Percentiles rank a stretch among this genome's conserved stretches.
These are phyloP conservation scores for Pistacia vera DNA, from an alignment of 345 rosid species.

Conservation along the genomic window DNA sequence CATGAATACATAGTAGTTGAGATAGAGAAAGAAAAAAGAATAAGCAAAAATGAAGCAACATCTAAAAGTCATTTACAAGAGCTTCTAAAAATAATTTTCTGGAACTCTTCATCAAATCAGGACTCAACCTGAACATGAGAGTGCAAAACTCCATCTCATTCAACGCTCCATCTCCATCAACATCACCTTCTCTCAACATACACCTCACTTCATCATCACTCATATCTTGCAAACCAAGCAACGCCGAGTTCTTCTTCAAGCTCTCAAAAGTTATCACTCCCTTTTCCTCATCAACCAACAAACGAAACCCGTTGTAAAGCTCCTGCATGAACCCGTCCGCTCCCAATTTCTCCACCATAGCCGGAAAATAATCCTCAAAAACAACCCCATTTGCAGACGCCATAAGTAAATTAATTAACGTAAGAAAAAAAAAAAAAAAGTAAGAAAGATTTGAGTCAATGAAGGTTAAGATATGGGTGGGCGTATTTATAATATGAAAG, in stretches of 20 bases:
- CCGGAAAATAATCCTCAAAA: slow-evolving; percentile 60
- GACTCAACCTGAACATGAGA: slow-evolving; percentile 68
- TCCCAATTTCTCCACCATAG: slow-evolving; percentile 58
- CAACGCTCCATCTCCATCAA: slow-evolving; percentile 59
- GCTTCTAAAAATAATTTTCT: slow-evolving; percentile 39
- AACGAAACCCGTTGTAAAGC: slow-evolving; percentile 50
- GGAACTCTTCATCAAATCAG: slow-evolving; percentile 48
- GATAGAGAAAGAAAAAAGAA: background rate
- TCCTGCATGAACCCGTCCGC: slow-evolving; percentile 62
- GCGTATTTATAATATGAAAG: slow-evolving; percentile 16
- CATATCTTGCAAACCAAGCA: slow-evolving; percentile 53
- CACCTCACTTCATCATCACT: slow-evolving; percentile 46
- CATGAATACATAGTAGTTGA: background rate
- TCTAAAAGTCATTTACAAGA: slow-evolving; percentile 26
- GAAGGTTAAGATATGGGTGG: background rate
- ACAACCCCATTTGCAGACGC: slow-evolving; percentile 29
- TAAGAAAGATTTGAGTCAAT: background rate
- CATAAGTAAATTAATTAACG: slow-evolving; percentile 13
- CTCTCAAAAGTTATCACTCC: slow-evolving; percentile 56
- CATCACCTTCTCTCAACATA: slow-evolving; percentile 62
- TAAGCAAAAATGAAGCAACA: background rate
- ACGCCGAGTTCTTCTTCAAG: slow-evolving; percentile 44
- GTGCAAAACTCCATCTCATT: slow-evolving; percentile 59
- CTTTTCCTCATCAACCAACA: slow-evolving; percentile 49
- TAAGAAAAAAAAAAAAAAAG: background rate